These are phyloP conservation scores for Mycena polygramma DNA, from an alignment of 768 basidiomycete genomes.

Conservation along the genomic window DNA sequence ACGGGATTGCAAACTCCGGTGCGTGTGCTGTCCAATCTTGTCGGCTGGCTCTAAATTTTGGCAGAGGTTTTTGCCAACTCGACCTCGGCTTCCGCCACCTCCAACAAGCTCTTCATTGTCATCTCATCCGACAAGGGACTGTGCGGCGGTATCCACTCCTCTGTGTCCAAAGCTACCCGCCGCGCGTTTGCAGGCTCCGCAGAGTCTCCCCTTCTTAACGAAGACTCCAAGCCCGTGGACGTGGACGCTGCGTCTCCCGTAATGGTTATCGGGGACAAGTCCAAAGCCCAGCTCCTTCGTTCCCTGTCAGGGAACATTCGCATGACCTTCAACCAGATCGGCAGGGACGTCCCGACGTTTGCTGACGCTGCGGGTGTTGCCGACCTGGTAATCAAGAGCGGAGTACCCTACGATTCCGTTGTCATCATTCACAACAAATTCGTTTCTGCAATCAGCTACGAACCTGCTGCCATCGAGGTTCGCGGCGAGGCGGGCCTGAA, in stretches of 20 bases:
- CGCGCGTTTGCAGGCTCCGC: conserved; percentile 70
- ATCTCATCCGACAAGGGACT: conserved; percentile 99
- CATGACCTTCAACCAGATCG: conserved; percentile 97
- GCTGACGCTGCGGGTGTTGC: conserved; percentile 95
- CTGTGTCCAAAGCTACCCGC: conserved; percentile 91
- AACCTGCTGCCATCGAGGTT: conserved; percentile 80
- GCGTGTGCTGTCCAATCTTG: conserved; percentile 41
- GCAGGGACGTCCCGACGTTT: conserved; percentile 97
- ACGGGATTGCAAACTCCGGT: conserved; percentile 94
- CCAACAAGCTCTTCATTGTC: conserved; percentile 92
- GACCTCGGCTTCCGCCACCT: conserved; percentile 72
- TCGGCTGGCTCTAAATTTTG: neutral
- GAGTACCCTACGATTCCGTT: conserved; percentile 89
- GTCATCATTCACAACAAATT: conserved; percentile 88
- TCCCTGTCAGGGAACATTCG: conserved; percentile 72
- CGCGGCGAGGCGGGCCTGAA: conserved; percentile 86
- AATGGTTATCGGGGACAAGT: conserved; percentile 97
- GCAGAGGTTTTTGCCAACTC: conserved; percentile 91
- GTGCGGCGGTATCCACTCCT: conserved; percentile 99
- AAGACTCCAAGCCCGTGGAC: conserved; percentile 53
- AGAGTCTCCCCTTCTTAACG: conserved; percentile 63
- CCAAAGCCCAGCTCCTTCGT: conserved; percentile 91
- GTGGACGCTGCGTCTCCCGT: conserved; percentile 75
- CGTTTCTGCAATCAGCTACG: conserved; percentile 92
- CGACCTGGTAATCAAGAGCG: conserved; percentile 90